phyloP scores from a whole-genome alignment of 257 asterid genomes.

The Rauvolfia tetraphylla region DNA sequence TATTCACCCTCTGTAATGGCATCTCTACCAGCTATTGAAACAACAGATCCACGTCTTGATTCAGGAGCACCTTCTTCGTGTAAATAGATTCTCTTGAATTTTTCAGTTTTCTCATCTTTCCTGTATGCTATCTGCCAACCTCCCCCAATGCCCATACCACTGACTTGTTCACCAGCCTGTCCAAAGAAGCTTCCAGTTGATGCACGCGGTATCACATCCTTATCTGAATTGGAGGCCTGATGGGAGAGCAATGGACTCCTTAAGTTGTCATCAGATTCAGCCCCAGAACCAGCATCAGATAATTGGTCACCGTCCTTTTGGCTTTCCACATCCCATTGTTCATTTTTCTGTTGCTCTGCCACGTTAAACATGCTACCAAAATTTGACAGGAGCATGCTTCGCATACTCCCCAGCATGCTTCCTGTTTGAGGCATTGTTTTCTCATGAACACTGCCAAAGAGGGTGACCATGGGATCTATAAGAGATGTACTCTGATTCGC shows the following conservation, averaged over 20 bases:
- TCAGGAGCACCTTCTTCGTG: constrained; percentile 70
- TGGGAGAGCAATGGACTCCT: constrained; percentile 78
- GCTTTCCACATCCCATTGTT: constrained; percentile 77
- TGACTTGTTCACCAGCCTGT: constrained; percentile 43
- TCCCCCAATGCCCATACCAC: constrained; percentile 80
- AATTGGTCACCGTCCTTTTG: constrained; percentile 39
- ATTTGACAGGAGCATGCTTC: constrained; percentile 75
- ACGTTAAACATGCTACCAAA: constrained; percentile 82
- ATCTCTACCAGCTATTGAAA: constrained; percentile 59
- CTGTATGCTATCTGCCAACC: constrained; percentile 96
- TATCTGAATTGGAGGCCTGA: constrained; percentile 47
- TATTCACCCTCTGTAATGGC: constrained; percentile 44
- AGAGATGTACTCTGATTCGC: constrained; percentile 44
- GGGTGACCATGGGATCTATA: constrained; percentile 85
- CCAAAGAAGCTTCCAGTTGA: constrained; percentile 26
- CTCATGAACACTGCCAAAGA: constrained; percentile 90
- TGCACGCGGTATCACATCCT: constrained; percentile 31
- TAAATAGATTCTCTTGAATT: constrained; percentile 75
- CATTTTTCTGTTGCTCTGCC: constrained; percentile 46
- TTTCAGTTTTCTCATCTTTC: constrained; percentile 61
- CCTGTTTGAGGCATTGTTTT: constrained; percentile 56
- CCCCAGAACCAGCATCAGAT: constrained; percentile 49
- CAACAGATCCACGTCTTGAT: constrained; percentile 70
- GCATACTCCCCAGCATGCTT: constrained; percentile 81
- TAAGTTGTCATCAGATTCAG: constrained; percentile 66